Evolutionary conservation across 1,284 basidiomycete species (phyloP), one percentile per base, ranked within the genome.

Genomic region (Abortiporus biennis): DNA sequence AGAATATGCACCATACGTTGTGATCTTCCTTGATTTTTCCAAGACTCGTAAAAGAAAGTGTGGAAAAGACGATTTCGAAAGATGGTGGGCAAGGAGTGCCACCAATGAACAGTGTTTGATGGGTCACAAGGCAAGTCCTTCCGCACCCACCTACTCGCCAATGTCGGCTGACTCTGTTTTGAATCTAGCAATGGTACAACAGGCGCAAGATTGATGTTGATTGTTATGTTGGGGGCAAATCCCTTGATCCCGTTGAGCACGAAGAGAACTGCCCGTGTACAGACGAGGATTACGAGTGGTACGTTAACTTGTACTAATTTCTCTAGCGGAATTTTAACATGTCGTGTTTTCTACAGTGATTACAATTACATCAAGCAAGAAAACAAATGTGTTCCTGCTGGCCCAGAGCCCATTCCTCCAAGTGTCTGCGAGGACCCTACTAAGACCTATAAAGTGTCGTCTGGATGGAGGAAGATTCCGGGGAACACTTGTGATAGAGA

Each of bases 211-310:
- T 79, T 0, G 76, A 88, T 48, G 89, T 85, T 1, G 70, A 92
- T 50, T 99, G 95, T 56, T 94, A 90, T 50, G 84, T 99, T n/a
- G 90, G 87, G 4, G 74, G 94, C 51, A 92, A 97, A 64, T 97
- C 88, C 65, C 68, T 73, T 24, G 92, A 95, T 55, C 92, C 92
- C 1, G 76, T 85, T 5, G 80, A 76, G 22, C 78, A 87, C 47
- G 88, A 92, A 49, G 91, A 95, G 40, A 68, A 76, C 40, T 99
- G 95, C 61, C 61, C 75, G 4, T 99, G 95, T 60, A 77, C 76
- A 1, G 86, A 91, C 48, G 80, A 80, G 16, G 95, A 99, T 61
- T 98, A 82, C 57, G 96, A 99, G 62, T 99, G 92, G 89, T 92
- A 50, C 22, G 80, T 54, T 31, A n/a, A 40, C 19, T 8, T 21